Base-by-base conservation (phyloP, 2,329 filamentous ascomycete species). In the Arthrobotrys megalospora region DNA sequence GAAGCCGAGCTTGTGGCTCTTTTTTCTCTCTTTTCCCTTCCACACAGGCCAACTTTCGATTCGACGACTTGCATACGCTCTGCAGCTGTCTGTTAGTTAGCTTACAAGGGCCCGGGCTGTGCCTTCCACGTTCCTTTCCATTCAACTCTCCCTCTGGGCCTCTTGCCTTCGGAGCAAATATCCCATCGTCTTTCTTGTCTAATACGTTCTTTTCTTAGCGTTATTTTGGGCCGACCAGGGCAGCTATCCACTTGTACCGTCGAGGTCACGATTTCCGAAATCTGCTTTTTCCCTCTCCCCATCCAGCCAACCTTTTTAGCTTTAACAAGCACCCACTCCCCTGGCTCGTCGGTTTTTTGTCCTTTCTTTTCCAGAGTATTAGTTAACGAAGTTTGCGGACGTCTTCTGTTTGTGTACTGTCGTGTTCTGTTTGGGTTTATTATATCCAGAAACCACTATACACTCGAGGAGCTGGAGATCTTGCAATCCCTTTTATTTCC, bases 141-240 rank as follows among this genome's bases (percentile, higher is more conserved):
- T 83, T 82, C 81, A 81, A 81, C 82, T 79, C 84, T 84, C 82
- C 82, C 83, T 85, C 80, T 82, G 80, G 80, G 81, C 82, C 82
- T 83, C 84, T 83, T 66, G 60, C 62, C 60, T 73, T 66, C 62
- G 69, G 69, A 73, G 69, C 48, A 70, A 53, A 43, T 70, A 66
- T 70, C 36, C 52, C 65, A 86, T 83, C 83, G 82, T 79, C 73
- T 85, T 85, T 83, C 83, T 80, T 83, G 83, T 84, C 84, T 88
- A 89, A 88, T 89, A 90, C 88, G 88, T 87, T 85, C 84, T 86
- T 87, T 85, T 82, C 85, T 83, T 83, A 84, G 83, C 84, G 84
- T 84, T 82, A 80, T 82, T 81, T 81, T 77, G 41, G 60, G 28
- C 16, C 71, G 58, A 66, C 71, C 47, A 62, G 65, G 65, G 65